Conservation (phyloP, 2,329 filamentous ascomycete species). For the Ophiocordyceps camponoti-floridani region DNA sequence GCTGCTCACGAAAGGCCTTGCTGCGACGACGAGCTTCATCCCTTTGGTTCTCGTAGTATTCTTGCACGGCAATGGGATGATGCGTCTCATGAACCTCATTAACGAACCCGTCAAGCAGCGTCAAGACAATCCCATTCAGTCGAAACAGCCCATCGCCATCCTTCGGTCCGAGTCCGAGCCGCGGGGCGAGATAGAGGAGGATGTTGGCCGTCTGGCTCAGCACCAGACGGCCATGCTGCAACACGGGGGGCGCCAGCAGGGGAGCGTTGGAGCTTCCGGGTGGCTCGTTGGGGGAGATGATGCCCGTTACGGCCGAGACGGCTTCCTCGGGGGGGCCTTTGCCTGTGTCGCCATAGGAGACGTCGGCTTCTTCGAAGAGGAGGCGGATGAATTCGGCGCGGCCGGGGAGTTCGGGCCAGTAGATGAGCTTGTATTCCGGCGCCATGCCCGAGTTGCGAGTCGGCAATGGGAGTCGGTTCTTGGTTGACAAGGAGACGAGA, state of each 20-base stretch:
- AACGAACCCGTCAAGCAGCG: slow-evolving; percentile 51
- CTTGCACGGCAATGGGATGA: slow-evolving; percentile 42
- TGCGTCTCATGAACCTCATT: slow-evolving; percentile 62
- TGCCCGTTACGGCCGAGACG: slow-evolving; percentile 27
- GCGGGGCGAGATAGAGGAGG: slow-evolving; percentile 48
- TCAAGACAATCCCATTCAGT: slow-evolving; percentile 46
- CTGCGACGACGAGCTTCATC: slow-evolving; percentile 40
- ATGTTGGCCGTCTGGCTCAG: slow-evolving; percentile 59
- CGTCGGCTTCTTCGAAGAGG: slow-evolving; percentile 48
- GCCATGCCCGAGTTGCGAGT: neutral
- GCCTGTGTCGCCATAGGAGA: slow-evolving; percentile 41
- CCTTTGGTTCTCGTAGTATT: slow-evolving; percentile 64
- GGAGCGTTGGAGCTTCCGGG: slow-evolving; percentile 44
- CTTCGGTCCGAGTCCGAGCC: slow-evolving; percentile 33
- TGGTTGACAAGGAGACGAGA: neutral
- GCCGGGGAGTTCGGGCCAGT: slow-evolving; percentile 55
- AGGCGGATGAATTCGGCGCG: slow-evolving; percentile 61
- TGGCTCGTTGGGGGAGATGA: slow-evolving; percentile 23
- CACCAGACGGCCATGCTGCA: slow-evolving; percentile 41
- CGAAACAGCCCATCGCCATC: slow-evolving; percentile 28
- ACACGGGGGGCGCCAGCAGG: slow-evolving; percentile 45
- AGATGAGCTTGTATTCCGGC: slow-evolving; percentile 41
- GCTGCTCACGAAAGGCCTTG: slow-evolving; percentile 36
- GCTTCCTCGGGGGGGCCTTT: slow-evolving; percentile 25
- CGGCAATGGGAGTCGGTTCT: neutral